Base-by-base conservation (phyloP, 1,284 basidiomycete genomes). In the Moesziomyces parantarcticus region DNA sequence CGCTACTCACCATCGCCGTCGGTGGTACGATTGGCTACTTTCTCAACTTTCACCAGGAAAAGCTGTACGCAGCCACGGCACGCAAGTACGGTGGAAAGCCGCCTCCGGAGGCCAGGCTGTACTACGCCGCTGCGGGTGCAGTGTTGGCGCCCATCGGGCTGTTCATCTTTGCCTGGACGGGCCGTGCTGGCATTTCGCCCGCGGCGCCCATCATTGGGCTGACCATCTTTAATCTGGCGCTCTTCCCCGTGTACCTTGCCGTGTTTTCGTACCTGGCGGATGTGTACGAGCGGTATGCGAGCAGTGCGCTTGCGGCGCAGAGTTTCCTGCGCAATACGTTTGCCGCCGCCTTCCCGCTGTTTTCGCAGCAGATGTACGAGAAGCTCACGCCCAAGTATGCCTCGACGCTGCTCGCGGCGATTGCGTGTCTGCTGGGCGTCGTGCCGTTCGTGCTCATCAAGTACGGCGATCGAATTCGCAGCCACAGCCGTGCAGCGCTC, bases 21-120 rank as follows among this genome's bases (percentile, higher is more conserved):
- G 78, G 79, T 21, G 77, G 73, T 54, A 29, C 41, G 44, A 74
- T 93, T 41, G 92, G 92, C 0, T 90, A 91, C 41, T 76, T 91
- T 23, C 89, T 90, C 42, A 91, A 92, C 83, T 60, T 82, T 50
- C 59, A 84, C 79, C 78, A 80, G 42, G 78, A 78, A 20, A 58
- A 67, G 43, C 58, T 78, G 16, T 80, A 78, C 34, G 71, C 67
- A 1, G 49, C 56, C 14, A 41, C 68, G 3, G 66, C 66, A 13
- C 42, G 52, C 36, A 61, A 54, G 44, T 75, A 84, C n/a, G 73
- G 79, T 2, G 85, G 85, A 7, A 79, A 82, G 25, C 84, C 86
- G 0, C 77, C 81, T 0, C 86, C 86, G 4, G 86, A 87, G 76
- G 86, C 85, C 6, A 67, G 86, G 5, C 79, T 87, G 9, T 86